Base-by-base conservation (phyloP, 2,329 filamentous ascomycete genomes). In the Phyllosticta paracitricarpa region DNA sequence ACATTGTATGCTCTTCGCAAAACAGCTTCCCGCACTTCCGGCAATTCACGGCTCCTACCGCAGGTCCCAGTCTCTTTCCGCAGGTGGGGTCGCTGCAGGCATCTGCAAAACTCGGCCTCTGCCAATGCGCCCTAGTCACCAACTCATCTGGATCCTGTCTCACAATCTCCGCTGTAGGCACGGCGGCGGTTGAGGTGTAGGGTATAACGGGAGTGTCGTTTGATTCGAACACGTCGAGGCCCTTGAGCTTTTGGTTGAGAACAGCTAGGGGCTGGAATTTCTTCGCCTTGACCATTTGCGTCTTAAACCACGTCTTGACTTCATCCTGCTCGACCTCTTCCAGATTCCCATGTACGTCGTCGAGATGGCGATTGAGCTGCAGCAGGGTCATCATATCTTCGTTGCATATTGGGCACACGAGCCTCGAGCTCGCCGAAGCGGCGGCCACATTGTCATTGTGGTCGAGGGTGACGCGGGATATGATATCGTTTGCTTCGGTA, bases 1-100 rank as follows among this genome's bases (percentile, higher is more conserved):
- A 99, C 92, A 99, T 96, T 58, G 94, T 97, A 73, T 99, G 94
- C 67, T 93, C 89, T 70, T 97, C 94, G 74, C 94, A 99, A 72
- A 97, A 99, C 51, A 99, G 77, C 67, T 88, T 87, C 6, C 94
- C 94, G 69, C 94, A 99, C 65, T 92, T 91, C 65, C 94, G 83
- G 74, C 94, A 99, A 73, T 99, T 97, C 68, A 99, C 86, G 68
- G 82, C 91, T 19, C 91, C 91, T 68, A 89, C 92, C 6, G 89
- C 82, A 2, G 88, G 82, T 0, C 91, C 91, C 4, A 99, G 77
- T 26, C 86, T 83, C 73, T 89, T 89, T 30, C 86, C 89, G 68
- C 94, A 99, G 22, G 87, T 81, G 0, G 92, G 93, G 68, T 99
- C 94, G 8, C 92, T 88, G 71, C 94, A 99, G 12, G 82, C 71